Base-by-base conservation (phyloP, 2,329 filamentous ascomycete genomes). In the Orbilia brochopaga region DNA sequence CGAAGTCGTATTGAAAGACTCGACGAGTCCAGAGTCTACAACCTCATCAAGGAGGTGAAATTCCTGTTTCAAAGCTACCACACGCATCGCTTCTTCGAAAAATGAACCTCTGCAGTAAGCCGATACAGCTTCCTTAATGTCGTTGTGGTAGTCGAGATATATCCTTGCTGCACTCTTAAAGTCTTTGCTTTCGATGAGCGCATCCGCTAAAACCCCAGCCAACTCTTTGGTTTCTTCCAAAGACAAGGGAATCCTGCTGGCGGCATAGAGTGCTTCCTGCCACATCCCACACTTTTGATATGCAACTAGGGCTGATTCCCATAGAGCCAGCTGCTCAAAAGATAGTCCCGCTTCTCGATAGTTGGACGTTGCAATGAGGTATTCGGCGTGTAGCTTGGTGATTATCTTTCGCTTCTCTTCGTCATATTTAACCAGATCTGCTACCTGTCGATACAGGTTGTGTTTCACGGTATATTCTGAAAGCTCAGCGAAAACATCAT, bases 281-380 rank as follows among this genome's bases (percentile, higher is more conserved):
- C 94, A 99, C 80, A 90, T 85, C 42, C 91, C 90, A 0, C 91
- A 91, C 0, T 89, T 86, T 72, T 90, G 88, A 80, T 97, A 99
- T 78, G 90, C 90, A 76, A 87, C 85, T 72, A 89, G 92, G 8
- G 94, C 93, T 42, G 88, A 85, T 19, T 82, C 78, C 77, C 90
- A 91, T 78, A 92, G 86, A 11, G 83, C 81, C 8, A 99, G 87
- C 19, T 89, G 96, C 78, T 97, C 94, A 79, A 95, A 96, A 2
- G 92, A 90, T 75, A 97, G 85, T 5, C 91, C 94, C 17, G 94
- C 93, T 79, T 97, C 91, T 75, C 90, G 88, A 81, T 90, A 90
- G 24, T 87, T 85, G 21, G 91, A 96, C 57, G 85, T 86, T 1
- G 85, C 84, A 77, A 89, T 87, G 23, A 99, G 87, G 76, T 91